Conservation (phyloP, 2,329 filamentous ascomycete genomes). For the Colletotrichum sp. region DNA sequence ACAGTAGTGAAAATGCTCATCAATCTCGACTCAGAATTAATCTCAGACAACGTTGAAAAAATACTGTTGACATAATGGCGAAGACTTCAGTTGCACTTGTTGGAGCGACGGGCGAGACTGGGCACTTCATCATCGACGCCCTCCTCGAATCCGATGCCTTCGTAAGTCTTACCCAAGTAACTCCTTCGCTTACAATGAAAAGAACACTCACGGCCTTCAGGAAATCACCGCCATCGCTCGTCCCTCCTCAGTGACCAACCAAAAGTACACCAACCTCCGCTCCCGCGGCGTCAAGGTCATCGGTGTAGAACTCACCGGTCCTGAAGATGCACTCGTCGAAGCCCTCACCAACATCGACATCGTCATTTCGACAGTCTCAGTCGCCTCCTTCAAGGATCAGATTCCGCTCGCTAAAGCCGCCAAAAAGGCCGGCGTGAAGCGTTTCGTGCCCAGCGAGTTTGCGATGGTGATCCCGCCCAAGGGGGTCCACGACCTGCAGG, state of each 20-base stretch:
- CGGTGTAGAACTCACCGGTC: slow-evolving; percentile 44
- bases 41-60: not conserved
- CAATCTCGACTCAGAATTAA: not conserved
- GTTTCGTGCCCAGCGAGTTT: slow-evolving; percentile 58
- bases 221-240: slow-evolving; percentile 54
- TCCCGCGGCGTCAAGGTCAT: slow-evolving; percentile 49
- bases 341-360: slow-evolving; percentile 47
- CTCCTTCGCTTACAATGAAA: not conserved
- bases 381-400: slow-evolving; percentile 41
- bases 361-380: slow-evolving; percentile 46
- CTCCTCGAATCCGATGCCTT: slow-evolving; percentile 35
- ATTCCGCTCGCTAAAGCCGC: slow-evolving; percentile 51
- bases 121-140: slow-evolving; percentile 40
- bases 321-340: slow-evolving; percentile 44
- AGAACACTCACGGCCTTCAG: slow-evolving; percentile 28
- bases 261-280: slow-evolving; percentile 32
- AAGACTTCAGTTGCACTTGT: slow-evolving; percentile 33
- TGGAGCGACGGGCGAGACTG: slow-evolving; percentile 48
- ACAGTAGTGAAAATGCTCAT: not conserved
- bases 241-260: slow-evolving; percentile 47
- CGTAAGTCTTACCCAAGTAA: slow-evolving; percentile 22
- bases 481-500: slow-evolving; percentile 31
- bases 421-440: slow-evolving; percentile 51
- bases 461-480: slow-evolving; percentile 45
- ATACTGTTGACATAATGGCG: not conserved